A percentile compares a stretch with the other conserved stretches of the same genome.
phyloP scores from a whole-genome alignment of 2,329 filamentous ascomycete species.

The Pseudogymnoascus verrucosus region DNA sequence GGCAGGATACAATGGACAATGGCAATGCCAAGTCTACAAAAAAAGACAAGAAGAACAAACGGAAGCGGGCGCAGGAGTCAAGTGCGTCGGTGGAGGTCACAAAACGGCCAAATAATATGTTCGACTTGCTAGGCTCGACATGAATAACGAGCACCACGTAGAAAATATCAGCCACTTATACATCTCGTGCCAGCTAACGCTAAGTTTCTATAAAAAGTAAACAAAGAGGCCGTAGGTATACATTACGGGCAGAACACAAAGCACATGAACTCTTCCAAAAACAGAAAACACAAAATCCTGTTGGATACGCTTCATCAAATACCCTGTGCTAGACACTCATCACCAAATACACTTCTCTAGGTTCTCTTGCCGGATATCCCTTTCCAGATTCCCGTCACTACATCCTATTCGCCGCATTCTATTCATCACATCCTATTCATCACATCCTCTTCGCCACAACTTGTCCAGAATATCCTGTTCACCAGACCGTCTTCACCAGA shows the following conservation, averaged over 20 bases:
- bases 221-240: neutral
- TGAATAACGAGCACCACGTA: neutral
- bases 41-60: conserved; percentile 4
- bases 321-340: too few species aligned
- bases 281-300: neutral
- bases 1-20: neutral
- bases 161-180: neutral
- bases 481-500: too few species aligned
- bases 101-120: conserved; percentile 5
- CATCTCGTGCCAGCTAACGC: neutral
- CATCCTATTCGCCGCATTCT: too few species aligned
- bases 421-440: too few species aligned
- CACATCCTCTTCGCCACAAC: too few species aligned
- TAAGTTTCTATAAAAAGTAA: neutral
- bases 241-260: too few species aligned
- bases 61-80: neutral
- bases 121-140: neutral
- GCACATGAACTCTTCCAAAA: too few species aligned
- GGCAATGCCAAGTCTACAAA: neutral
- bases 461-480: too few species aligned
- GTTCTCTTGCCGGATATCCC: too few species aligned
- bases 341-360: neutral
- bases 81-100: neutral
- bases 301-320: neutral
- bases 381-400: too few species aligned